phyloP scores from a whole-genome alignment of 805 yeast species.

The Citeromyces nyonsensis region DNA sequence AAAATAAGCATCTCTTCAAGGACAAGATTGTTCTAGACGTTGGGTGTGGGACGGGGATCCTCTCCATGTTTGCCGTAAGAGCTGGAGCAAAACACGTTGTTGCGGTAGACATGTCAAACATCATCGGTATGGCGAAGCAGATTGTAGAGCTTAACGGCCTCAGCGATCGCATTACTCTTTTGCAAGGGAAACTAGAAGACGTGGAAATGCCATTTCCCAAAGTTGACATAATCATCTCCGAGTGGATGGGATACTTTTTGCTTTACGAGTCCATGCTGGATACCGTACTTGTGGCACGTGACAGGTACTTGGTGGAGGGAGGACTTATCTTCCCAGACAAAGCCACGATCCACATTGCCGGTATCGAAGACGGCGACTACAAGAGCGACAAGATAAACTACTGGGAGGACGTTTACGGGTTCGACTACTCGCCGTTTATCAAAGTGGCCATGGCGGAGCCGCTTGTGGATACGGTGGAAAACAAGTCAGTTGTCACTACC shows the following conservation, averaged over 20 bases:
- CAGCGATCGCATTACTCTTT: conserved; percentile 69
- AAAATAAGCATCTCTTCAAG: conserved; percentile 78
- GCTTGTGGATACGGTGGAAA: conserved; percentile 86
- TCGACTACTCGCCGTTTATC: conserved; percentile 85
- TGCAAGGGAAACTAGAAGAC: conserved; percentile 92
- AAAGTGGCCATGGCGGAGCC: conserved; percentile 86
- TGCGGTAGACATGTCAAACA: conserved; percentile 94
- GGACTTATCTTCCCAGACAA: conserved; percentile 94
- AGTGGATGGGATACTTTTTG: conserved; percentile 98
- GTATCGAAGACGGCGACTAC: conserved; percentile 85
- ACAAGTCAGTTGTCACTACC: conserved; percentile 56
- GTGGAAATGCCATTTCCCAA: conserved; percentile 69
- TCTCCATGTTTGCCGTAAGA: conserved; percentile 94
- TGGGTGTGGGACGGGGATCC: conserved; percentile 97
- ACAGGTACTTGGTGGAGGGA: conserved; percentile 63
- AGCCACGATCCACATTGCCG: conserved; percentile 79
- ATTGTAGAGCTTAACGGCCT: conserved; percentile 77
- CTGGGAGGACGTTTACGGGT: conserved; percentile 97
- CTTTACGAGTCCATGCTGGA: conserved; percentile 96
- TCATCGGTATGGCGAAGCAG: conserved; percentile 90
- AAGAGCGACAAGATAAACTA: conserved; percentile 81
- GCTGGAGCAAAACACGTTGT: conserved; percentile 98
- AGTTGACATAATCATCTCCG: conserved; percentile 91
- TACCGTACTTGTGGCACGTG: conserved; percentile 90
- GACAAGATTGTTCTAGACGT: conserved; percentile 93